Percentiles rank a stretch among this genome's conserved stretches.
Conservation (phyloP, 257 asterid species). For the Cruciata laevipes region DNA sequence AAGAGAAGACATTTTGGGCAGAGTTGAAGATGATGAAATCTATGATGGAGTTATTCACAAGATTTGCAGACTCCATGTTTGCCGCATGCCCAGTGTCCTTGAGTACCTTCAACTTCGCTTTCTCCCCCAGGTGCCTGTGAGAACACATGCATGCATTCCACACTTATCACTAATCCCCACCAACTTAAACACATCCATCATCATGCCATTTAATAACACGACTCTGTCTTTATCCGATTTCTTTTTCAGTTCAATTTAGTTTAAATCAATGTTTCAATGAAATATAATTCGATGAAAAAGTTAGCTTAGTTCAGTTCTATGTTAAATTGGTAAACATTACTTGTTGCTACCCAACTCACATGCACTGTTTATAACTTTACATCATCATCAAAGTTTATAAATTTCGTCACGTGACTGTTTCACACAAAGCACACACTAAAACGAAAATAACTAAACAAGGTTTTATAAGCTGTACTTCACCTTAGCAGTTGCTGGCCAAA, state of each 20-base stretch:
- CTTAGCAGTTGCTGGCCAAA: conserved; percentile 47
- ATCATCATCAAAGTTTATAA: neutral
- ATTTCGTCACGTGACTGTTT: neutral
- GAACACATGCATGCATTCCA: conserved; percentile 15
- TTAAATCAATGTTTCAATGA: no score
- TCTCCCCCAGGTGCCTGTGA: conserved; percentile 51
- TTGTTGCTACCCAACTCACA: neutral
- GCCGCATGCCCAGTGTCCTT: conserved; percentile 61
- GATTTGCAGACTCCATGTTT: conserved; percentile 43
- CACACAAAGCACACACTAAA: neutral
- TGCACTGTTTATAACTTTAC: neutral
- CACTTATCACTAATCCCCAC: neutral
- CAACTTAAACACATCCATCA: no score
- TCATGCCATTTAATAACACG: no score
- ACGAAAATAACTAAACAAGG: neutral
- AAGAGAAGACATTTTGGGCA: neutral
- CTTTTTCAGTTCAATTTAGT: no score
- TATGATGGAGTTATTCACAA: conserved; percentile 40
- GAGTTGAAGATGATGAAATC: conserved; percentile 24
- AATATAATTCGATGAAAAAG: no score
- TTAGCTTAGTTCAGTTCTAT: no score
- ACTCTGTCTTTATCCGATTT: no score
- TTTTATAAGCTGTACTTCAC: conserved; percentile 8
- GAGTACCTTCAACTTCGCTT: conserved; percentile 43
- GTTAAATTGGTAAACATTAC: no score